Evolutionary conservation across 2,329 filamentous ascomycete genomes (phyloP).

Genomic region (Stenocarpella maydis): DNA sequence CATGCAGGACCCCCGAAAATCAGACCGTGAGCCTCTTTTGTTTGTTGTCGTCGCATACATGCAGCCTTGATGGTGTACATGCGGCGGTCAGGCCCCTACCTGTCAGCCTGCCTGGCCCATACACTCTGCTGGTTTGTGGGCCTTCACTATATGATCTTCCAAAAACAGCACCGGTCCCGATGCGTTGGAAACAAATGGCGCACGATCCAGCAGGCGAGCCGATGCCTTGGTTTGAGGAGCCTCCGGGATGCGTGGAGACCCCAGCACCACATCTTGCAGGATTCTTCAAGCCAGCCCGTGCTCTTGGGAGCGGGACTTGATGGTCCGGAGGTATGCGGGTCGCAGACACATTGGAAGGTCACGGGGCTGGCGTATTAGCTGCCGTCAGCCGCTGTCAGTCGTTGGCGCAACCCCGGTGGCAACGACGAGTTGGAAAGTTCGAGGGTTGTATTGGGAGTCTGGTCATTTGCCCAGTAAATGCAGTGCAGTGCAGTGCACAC

Average conservation of each 20-base stretch:
- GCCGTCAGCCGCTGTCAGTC: neutral
- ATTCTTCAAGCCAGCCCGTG: neutral
- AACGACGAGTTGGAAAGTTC: neutral
- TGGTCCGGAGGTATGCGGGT: neutral
- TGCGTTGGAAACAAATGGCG: neutral
- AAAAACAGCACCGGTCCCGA: constrained; percentile 9
- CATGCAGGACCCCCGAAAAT: constrained; percentile 6
- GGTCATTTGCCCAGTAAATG: neutral
- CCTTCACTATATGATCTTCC: neutral
- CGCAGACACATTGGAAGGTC: neutral
- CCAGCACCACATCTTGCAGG: neutral
- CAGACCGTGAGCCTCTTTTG: neutral
- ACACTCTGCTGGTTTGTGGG: neutral
- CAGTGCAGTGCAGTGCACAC: neutral
- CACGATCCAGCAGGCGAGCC: constrained; percentile 7
- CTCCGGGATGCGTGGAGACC: neutral
- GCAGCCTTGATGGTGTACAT: neutral
- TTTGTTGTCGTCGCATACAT: neutral
- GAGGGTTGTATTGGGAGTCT: neutral
- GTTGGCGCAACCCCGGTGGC: neutral
- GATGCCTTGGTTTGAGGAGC: neutral
- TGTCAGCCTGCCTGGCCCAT: neutral
- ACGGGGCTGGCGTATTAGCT: neutral
- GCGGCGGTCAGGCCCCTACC: constrained; percentile 14
- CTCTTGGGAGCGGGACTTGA: neutral